Base-by-base conservation (phyloP, 2,329 filamentous ascomycete genomes). In the Pseudofabraea citricarpa region DNA sequence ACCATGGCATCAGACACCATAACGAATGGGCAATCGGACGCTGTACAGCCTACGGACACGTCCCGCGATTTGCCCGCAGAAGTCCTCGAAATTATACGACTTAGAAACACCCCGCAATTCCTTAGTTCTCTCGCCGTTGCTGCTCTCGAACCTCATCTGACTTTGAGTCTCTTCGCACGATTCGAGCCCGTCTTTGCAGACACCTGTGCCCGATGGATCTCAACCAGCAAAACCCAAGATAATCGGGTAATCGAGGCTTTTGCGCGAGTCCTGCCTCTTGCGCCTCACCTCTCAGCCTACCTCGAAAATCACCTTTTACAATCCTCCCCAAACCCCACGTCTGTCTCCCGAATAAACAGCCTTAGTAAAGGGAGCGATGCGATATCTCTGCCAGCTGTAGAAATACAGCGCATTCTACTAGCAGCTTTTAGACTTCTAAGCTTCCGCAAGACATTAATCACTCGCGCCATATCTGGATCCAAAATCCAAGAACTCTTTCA, bases 101-200 rank as follows among this genome's bases (percentile, higher is more conserved):
- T 79, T 58, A 73, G 79, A 58, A 73, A 74, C 46, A 75, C 82
- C 59, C 73, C 75, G 53, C 74, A 77, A 58, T 83, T 90, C 64
- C 76, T 94, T 31, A 79, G 88, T 62, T 77, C 79, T 54, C 71
- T 94, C 57, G 77, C 87, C 54, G 70, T 75, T 56, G 77, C 81
- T 47, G 81, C 87, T 45, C 76, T 95, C 58, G 73, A 80, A 56
- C 74, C 86, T 55, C 70, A 72, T 66, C 75, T 81, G 63, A 91
- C 88, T 56, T 80, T 88, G 59, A 71, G 72, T 44, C 70, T 95
- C 59, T 90, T 93, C 59, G 71, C 77, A 52, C 76, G 85, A 58
- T 90, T 90, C 64, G 81, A 87, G 61, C 70, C 75, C 49, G 68
- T 90, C 31, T 87, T 93, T 57, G 79, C 88, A 55, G 90, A 96